Conservation (phyloP, 495 filamentous ascomycete species). For the Bacidia gigantensis region DNA sequence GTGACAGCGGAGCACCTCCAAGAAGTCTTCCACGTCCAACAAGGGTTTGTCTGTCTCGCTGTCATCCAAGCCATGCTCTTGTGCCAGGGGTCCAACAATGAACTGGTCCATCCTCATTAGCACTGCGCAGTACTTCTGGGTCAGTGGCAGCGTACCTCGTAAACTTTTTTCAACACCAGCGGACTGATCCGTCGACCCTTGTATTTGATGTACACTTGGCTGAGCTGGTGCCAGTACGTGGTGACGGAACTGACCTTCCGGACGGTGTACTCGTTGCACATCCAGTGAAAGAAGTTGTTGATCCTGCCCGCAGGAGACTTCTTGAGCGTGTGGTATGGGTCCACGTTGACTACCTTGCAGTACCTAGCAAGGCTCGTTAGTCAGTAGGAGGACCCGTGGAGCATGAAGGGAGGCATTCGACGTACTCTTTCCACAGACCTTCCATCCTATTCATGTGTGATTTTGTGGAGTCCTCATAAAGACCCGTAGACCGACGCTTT, state of each 20-base stretch:
- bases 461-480: background rate
- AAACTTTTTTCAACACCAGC: background rate
- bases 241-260: background rate
- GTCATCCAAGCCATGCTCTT: conserved; percentile 5
- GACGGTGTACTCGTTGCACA: background rate
- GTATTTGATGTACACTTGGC: background rate
- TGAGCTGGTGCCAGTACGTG: background rate
- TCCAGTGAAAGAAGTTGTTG: background rate
- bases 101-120: background rate
- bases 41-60: conserved; percentile 9
- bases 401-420: too few relatives aligned
- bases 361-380: background rate
- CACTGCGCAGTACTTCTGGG: background rate
- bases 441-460: background rate
- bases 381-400: background rate
- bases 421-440: background rate
- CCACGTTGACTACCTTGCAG: background rate
- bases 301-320: background rate
- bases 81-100: background rate
- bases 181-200: background rate
- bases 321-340: background rate
- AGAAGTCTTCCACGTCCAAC: conserved; percentile 2
- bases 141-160: background rate
- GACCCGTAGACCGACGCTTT: background rate
- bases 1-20: conserved; percentile 5